Evolutionary conservation across 257 asterid genomes (phyloP), one percentile per base, ranked within the genome.

Genomic region (Paraleonurus japonicus): DNA sequence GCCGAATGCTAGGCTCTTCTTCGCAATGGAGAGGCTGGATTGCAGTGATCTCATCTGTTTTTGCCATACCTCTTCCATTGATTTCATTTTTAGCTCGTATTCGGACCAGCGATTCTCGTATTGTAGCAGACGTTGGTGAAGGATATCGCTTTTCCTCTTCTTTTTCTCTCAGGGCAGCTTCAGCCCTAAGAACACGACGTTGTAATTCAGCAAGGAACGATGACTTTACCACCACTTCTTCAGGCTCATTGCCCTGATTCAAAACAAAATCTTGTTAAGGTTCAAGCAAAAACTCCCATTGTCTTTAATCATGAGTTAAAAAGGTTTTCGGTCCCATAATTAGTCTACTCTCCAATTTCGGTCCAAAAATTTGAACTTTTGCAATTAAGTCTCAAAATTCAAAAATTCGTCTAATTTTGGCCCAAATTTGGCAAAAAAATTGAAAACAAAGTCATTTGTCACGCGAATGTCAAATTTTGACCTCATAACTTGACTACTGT

Each of bases 31-130:
- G 35, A 95, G 97, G 86, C 97, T 95, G 13, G 99, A 95, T 83
- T 95, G 99, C 16, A 95, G 84, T 0, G 99, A 92, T 74, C 97
- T 80, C 99, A 95, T 95, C 76, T 95, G 99, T 48, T 92, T 95
- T 65, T 95, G 99, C 99, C 99, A 95, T 45, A 89, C 90, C 77
- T 95, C 96, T 85, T 95, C 99, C 99, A 92, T 95, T 35, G 98
- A 92, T 78, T 85, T 92, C 99, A 95, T 95, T 80, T 92, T 95
- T 62, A 79, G 79, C 84, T 95, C 99, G 24, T 95, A 92, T 78
- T 92, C 98, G 1, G 96, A 92, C 99, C 99, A 95, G 23, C 99
- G 92, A 30, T 83, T 89, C 81, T 95, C 98, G 27, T 88, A 95
- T 76, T 89, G 97, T 39, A 89, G 96, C 7, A 95, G 83, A 65